These are phyloP conservation scores for Lobosporangium transversale DNA, from an alignment of 192 early-diverging fungal species.

Conservation along the genomic window DNA sequence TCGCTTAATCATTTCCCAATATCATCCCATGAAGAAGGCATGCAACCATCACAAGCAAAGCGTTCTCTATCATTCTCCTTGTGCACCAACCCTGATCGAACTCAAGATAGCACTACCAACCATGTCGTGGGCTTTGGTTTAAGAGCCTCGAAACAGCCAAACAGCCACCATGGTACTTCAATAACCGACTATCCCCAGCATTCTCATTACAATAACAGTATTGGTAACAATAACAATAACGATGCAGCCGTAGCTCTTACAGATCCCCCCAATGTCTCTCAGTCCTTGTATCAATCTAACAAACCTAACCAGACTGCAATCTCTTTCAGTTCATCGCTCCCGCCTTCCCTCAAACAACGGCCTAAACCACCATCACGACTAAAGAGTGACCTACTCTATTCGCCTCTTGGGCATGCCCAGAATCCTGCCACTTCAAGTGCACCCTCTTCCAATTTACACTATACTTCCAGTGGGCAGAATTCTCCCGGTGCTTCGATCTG, in stretches of 20 bases:
- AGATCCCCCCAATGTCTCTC: background rate
- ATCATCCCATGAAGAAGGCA: background rate
- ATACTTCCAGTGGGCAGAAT: slow-evolving; percentile 49
- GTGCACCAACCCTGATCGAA: slow-evolving; percentile 1
- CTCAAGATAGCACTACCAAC: slow-evolving; percentile 5
- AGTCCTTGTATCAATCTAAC: background rate
- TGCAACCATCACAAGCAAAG: background rate
- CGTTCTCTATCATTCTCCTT: slow-evolving; percentile 6
- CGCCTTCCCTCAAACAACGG: slow-evolving; percentile 28
- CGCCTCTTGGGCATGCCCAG: background rate
- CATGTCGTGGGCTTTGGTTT: background rate
- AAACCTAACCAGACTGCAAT: slow-evolving; percentile 9
- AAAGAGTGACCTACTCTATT: slow-evolving; percentile 35
- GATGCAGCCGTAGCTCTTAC: background rate
- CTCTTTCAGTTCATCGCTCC: slow-evolving; percentile 28
- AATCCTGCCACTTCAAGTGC: background rate
- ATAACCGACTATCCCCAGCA: slow-evolving; percentile 12
- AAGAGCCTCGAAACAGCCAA: too few relatives aligned
- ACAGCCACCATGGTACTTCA: slow-evolving; percentile 1
- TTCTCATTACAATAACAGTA: background rate
- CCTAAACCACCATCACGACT: slow-evolving; percentile 29
- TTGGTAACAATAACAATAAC: background rate
- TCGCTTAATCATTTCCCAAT: background rate
- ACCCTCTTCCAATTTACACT: slow-evolving; percentile 8
- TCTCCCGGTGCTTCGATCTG: slow-evolving; percentile 35